Conservation (phyloP, 2,329 filamentous ascomycete genomes). For the Sporothrix inflata region DNA sequence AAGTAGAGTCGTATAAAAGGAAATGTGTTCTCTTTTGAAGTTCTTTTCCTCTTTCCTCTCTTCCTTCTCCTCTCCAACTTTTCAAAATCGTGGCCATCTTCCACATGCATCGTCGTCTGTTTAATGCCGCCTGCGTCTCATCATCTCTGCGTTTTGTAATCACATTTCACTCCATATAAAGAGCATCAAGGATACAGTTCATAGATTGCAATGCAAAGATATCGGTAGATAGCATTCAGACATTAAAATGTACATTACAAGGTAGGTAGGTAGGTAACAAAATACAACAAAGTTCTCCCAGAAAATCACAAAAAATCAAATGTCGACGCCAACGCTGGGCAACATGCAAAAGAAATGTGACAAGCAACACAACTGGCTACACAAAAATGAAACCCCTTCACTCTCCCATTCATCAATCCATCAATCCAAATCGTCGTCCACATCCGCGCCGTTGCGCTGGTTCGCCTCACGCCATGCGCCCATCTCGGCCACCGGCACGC, state of each 20-base stretch:
- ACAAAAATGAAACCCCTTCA: background rate
- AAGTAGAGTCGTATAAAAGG: too few relatives aligned
- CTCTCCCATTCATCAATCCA: background rate
- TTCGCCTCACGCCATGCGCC: slow-evolving; percentile 54
- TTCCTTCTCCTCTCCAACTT: too few relatives aligned
- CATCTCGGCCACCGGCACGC: slow-evolving; percentile 68
- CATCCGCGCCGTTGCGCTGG: slow-evolving; percentile 21
- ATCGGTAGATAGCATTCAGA: background rate
- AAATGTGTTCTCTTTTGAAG: too few relatives aligned
- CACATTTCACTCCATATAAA: background rate
- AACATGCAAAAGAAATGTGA: background rate
- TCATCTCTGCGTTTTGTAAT: background rate
- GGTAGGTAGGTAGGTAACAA: background rate
- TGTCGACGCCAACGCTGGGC: background rate
- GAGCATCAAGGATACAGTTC: background rate
- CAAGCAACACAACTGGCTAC: background rate
- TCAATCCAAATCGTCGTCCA: slow-evolving; percentile 30
- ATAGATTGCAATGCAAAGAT: background rate
- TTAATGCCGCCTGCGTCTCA: too few relatives aligned
- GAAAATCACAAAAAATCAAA: background rate
- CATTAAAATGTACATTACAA: background rate
- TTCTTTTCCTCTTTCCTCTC: too few relatives aligned
- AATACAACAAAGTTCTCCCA: background rate
- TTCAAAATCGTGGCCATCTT: too few relatives aligned
- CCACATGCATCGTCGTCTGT: too few relatives aligned